A percentile compares a stretch with the other conserved stretches of the same genome.
Conservation (phyloP, 768 basidiomycete genomes). For the Lentinus tigrinus region DNA sequence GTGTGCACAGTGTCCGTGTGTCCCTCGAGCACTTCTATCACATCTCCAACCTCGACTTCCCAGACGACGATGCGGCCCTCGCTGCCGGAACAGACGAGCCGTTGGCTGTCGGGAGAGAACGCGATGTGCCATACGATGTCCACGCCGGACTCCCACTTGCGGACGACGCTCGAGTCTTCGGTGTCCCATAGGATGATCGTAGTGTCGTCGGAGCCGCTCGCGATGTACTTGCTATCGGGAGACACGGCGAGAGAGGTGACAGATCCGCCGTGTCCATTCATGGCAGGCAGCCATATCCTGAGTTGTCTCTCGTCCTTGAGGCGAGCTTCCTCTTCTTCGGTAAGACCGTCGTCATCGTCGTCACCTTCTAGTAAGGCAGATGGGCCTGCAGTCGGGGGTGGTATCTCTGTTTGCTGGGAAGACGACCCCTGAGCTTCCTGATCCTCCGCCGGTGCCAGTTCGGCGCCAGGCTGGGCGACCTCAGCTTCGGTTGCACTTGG, state of each 20-base stretch:
- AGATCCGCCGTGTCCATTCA: background rate
- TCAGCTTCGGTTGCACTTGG: background rate
- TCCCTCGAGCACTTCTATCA: constrained; percentile 2
- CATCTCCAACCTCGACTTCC: constrained; percentile 1
- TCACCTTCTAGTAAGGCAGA: background rate
- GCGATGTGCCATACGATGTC: constrained; percentile 15
- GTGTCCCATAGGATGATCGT: constrained; percentile 14
- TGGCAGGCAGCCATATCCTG: background rate
- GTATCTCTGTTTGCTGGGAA: background rate
- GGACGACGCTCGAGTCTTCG: background rate
- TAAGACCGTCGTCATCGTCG: background rate
- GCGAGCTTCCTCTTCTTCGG: background rate
- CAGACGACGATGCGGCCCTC: constrained; percentile 5
- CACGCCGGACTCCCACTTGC: constrained; percentile 9
- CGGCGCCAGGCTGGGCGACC: background rate
- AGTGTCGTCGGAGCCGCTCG: constrained; percentile 11
- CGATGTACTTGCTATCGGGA: constrained; percentile 6
- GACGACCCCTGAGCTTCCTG: too few relatives aligned
- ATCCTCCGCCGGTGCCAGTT: background rate
- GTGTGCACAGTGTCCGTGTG: background rate
- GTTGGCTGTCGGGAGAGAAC: constrained; percentile 20
- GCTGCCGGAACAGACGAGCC: constrained; percentile 8
- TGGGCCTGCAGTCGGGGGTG: background rate
- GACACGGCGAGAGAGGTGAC: constrained; percentile 11
- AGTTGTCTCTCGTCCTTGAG: background rate